Conservation (phyloP, 2,329 filamentous ascomycete genomes). For the Basipetospora chlamydospora region DNA sequence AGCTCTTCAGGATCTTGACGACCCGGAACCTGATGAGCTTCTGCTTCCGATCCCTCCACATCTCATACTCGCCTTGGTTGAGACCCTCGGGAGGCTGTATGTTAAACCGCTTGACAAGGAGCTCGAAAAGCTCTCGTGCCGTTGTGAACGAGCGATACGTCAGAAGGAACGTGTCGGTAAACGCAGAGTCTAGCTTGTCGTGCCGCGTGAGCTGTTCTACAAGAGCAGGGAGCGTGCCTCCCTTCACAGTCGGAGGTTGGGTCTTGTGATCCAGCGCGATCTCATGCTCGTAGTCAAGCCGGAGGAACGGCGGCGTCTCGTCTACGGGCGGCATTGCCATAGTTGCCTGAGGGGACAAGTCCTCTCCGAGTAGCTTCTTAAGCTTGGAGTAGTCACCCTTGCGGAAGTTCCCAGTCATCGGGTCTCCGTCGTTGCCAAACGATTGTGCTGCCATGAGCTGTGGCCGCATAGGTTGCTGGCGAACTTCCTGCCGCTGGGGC, state of each 20-base stretch:
- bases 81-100: slow-evolving; percentile 83
- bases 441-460: slow-evolving; percentile 42
- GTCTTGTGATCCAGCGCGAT: slow-evolving; percentile 78
- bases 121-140: slow-evolving; percentile 80
- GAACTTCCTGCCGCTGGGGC: slow-evolving; percentile 44
- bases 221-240: slow-evolving; percentile 74
- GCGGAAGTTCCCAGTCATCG: slow-evolving; percentile 32
- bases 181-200: slow-evolving; percentile 85
- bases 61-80: slow-evolving; percentile 58
- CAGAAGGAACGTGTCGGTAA: slow-evolving; percentile 95
- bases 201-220: slow-evolving; percentile 93
- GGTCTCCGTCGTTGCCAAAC: slow-evolving; percentile 41
- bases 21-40: slow-evolving; percentile 92
- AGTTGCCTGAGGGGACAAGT: slow-evolving; percentile 34
- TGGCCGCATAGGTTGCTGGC: slow-evolving; percentile 26
- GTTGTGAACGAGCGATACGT: slow-evolving; percentile 93
- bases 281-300: slow-evolving; percentile 75
- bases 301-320: slow-evolving; percentile 71
- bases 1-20: slow-evolving; percentile 94
- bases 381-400: slow-evolving; percentile 51
- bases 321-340: slow-evolving; percentile 38
- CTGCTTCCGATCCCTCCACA: slow-evolving; percentile 88
- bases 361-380: slow-evolving; percentile 52
- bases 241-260: slow-evolving; percentile 64
- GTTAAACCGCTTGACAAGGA: slow-evolving; percentile 80